A percentile compares a stretch with the other conserved stretches of the same genome.
Evolutionary conservation across 2,329 filamentous ascomycete genomes (phyloP).

Genomic region (Ascochyta koolunga): DNA sequence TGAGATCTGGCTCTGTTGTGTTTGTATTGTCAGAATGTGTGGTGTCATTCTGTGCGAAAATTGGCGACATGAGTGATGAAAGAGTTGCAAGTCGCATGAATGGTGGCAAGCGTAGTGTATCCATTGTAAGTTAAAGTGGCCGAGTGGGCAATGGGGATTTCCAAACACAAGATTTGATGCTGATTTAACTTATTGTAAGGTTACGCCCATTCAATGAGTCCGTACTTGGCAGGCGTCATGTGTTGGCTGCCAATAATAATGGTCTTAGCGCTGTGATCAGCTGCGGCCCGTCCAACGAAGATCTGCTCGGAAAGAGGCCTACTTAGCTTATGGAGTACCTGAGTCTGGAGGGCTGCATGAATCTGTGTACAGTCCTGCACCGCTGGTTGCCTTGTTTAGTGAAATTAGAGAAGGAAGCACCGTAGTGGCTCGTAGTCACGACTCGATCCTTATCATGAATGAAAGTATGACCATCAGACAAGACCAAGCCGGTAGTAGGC

Average conservation of each 20-base stretch:
- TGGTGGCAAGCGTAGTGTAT: not conserved
- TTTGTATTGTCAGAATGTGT: not conserved
- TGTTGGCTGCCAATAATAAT: conserved; percentile 16
- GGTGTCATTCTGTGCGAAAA: not conserved
- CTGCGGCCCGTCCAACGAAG: not conserved
- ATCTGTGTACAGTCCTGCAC: not conserved
- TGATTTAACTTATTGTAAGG: conserved; percentile 7
- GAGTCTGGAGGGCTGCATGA: not conserved
- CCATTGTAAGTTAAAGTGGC: not conserved
- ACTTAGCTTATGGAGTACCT: not conserved
- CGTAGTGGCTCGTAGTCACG: not conserved
- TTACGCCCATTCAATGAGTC: conserved; percentile 3
- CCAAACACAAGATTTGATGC: not conserved
- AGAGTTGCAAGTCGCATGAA: not conserved
- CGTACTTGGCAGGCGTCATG: conserved; percentile 13
- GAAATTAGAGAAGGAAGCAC: not conserved
- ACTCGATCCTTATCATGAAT: not conserved
- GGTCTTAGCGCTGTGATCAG: conserved; percentile 13
- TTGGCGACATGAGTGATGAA: not conserved
- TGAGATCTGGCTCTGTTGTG: not conserved
- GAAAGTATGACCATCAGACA: conserved; percentile 9
- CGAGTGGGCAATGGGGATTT: not conserved
- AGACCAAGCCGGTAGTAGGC: conserved; percentile 14
- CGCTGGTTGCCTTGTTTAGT: not conserved
- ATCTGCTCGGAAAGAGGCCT: not conserved